Percentiles rank a stretch among this genome's conserved stretches.
Conservation (phyloP, 768 basidiomycete genomes). For the Mycena chlorophos region DNA sequence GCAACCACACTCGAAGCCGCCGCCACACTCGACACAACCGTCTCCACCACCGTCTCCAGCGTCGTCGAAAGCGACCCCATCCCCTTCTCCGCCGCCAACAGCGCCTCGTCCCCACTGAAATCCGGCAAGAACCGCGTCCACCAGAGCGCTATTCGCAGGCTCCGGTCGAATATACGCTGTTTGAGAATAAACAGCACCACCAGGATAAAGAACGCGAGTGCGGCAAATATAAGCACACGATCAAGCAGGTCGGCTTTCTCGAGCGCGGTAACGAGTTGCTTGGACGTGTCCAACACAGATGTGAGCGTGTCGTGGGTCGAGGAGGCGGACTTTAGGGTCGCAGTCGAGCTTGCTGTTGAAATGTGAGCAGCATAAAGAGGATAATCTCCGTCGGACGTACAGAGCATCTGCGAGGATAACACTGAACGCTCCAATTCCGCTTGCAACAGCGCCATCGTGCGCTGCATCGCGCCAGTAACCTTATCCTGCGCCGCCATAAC, state of each 20-base stretch:
- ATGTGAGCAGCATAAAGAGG: not conserved
- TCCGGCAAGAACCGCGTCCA: slow-evolving; percentile 79
- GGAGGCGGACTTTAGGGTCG: slow-evolving; percentile 72
- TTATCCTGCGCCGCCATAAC: slow-evolving; percentile 88
- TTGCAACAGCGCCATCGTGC: slow-evolving; percentile 87
- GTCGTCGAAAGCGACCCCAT: no score
- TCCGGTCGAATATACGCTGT: slow-evolving; percentile 79
- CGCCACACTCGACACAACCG: not conserved
- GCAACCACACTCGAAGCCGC: not conserved
- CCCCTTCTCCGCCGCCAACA: slow-evolving; percentile 40
- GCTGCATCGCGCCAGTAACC: slow-evolving; percentile 83
- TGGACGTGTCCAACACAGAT: slow-evolving; percentile 73
- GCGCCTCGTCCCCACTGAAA: slow-evolving; percentile 38
- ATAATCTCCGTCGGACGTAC: slow-evolving; percentile 37
- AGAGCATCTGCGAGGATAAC: slow-evolving; percentile 81
- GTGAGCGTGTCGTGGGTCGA: slow-evolving; percentile 75
- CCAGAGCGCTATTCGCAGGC: slow-evolving; percentile 80
- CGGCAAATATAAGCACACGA: slow-evolving; percentile 79
- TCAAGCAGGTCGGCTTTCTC: slow-evolving; percentile 93
- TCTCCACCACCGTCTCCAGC: not conserved
- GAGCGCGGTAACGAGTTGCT: slow-evolving; percentile 81
- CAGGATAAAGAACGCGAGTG: slow-evolving; percentile 79
- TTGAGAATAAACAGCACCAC: slow-evolving; percentile 87
- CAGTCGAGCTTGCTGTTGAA: slow-evolving; percentile 70
- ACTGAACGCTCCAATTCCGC: slow-evolving; percentile 89